Evolutionary conservation across 2,329 filamentous ascomycete species (phyloP).

Genomic region (Tolypocladium ovalisporum): DNA sequence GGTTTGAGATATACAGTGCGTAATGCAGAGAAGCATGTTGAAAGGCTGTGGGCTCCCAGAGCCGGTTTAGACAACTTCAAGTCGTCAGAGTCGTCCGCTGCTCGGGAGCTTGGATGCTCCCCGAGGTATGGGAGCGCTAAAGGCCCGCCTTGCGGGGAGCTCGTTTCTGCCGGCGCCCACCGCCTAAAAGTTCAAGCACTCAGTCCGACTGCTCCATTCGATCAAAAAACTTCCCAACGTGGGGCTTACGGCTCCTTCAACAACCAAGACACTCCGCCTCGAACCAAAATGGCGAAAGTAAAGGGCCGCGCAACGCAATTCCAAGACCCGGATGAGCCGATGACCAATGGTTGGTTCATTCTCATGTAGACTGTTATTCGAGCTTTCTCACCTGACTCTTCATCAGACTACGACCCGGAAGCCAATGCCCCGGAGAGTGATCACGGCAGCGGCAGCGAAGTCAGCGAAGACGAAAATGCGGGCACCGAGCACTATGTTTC

Average conservation of each 20-base stretch:
- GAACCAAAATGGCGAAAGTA: conserved; percentile 36
- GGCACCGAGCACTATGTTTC: conserved; percentile 80
- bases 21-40: neutral
- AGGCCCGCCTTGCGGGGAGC: neutral
- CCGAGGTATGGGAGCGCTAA: neutral
- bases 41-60: neutral
- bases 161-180: conserved; percentile 32
- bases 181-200: conserved; percentile 38
- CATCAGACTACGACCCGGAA: conserved; percentile 71
- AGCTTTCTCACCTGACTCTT: neutral
- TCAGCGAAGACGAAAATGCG: conserved; percentile 38
- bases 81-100: neutral
- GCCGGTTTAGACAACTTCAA: neutral
- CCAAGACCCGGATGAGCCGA: conserved; percentile 49
- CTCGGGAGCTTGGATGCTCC: neutral
- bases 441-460: conserved; percentile 37
- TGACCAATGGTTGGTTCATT: conserved; percentile 44
- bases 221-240: conserved; percentile 23
- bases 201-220: neutral
- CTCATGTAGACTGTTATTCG: neutral
- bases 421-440: conserved; percentile 48
- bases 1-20: neutral
- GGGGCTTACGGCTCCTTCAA: conserved; percentile 10
- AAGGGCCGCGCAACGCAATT: conserved; percentile 49
- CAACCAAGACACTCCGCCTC: conserved; percentile 6